Evolutionary conservation across 2,329 filamentous ascomycete species (phyloP).

Genomic region (Pseudopyrenochaeta lycopersici): DNA sequence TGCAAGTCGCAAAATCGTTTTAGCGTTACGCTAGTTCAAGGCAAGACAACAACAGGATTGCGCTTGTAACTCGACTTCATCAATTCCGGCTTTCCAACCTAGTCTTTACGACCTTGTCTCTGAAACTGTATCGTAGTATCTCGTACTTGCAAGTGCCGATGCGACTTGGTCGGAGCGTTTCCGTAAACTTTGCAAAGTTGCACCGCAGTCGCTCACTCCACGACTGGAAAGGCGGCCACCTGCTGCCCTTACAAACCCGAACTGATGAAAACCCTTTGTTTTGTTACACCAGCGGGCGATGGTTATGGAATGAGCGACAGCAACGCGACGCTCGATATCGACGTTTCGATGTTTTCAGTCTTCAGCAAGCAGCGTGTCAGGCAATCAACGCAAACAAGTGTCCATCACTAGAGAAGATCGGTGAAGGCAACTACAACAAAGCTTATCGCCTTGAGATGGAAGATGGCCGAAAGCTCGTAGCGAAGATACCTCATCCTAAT

Average conservation of each 20-base stretch:
- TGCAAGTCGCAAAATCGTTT: no score
- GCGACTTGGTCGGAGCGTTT: neutral
- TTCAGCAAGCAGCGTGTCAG: conserved; percentile 24
- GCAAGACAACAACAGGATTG: no score
- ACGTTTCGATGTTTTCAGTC: conserved; percentile 25
- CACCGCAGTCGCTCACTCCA: conserved; percentile 16
- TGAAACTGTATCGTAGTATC: no score
- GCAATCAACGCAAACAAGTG: conserved; percentile 21
- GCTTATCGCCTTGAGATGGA: conserved; percentile 24
- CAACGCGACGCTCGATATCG: conserved; percentile 28
- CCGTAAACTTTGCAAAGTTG: conserved; percentile 16
- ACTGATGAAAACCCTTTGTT: conserved; percentile 22
- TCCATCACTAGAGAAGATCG: conserved; percentile 26
- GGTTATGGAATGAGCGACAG: conserved; percentile 31
- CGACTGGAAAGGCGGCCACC: conserved; percentile 6
- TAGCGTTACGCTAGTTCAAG: no score
- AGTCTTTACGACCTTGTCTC: no score
- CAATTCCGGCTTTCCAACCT: no score
- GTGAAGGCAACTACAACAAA: conserved; percentile 35
- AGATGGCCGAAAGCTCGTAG: conserved; percentile 32
- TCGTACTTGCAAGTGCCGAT: neutral
- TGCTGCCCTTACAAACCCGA: conserved; percentile 10
- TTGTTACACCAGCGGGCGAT: conserved; percentile 33
- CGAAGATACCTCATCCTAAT: conserved; percentile 37
- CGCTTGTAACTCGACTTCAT: no score